Evolutionary conservation across 371 early-diverging fungal species (phyloP).

Genomic region (Mortierella sp.): DNA sequence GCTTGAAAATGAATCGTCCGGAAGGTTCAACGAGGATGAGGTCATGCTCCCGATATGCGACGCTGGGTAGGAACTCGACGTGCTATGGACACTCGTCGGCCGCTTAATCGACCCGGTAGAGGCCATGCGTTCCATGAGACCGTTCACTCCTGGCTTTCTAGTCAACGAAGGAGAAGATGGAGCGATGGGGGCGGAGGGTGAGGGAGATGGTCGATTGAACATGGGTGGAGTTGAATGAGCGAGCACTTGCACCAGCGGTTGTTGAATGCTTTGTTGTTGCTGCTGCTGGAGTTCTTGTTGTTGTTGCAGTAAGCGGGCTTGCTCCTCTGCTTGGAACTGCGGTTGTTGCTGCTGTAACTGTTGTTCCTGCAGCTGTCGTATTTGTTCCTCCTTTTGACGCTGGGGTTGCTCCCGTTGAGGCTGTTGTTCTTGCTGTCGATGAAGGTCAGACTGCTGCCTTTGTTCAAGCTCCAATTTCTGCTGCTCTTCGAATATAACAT

Average conservation of each 20-base stretch:
- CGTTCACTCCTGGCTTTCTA: conserved; percentile 21
- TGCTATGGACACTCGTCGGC: conserved; percentile 25
- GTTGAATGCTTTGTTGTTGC: background rate
- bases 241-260: background rate
- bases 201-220: conserved; percentile 8
- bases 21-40: conserved; percentile 24
- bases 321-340: background rate
- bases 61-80: conserved; percentile 16
- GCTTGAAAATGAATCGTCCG: conserved; percentile 56
- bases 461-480: background rate
- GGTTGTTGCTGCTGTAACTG: background rate
- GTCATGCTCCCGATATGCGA: conserved; percentile 40
- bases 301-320: background rate
- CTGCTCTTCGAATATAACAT: background rate
- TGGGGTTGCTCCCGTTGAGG: background rate
- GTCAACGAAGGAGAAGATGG: background rate
- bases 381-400: background rate
- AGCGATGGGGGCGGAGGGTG: conserved; percentile 14
- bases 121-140: conserved; percentile 36
- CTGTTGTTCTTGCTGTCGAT: background rate
- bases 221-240: background rate
- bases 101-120: conserved; percentile 36
- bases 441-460: background rate
- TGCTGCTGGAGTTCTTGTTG: background rate
- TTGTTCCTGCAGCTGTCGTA: background rate